Evolutionary conservation across 306 rosid genomes (phyloP).

Genomic region (Cucumis hystrix): DNA sequence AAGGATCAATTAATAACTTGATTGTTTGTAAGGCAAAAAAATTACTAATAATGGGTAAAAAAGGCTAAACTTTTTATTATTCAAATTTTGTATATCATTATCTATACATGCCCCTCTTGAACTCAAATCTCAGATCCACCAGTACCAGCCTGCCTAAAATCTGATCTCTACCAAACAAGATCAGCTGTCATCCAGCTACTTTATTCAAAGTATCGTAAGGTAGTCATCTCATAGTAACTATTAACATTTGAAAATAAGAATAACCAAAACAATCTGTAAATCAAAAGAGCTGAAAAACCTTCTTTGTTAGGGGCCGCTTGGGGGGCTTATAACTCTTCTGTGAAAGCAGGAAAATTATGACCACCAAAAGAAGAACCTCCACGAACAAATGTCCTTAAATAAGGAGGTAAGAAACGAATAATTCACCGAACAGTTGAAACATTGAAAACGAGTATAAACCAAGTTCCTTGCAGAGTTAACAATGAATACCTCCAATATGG

Average conservation of each 20-base stretch:
- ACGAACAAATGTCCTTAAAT: slow-evolving; percentile 76
- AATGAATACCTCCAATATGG: slow-evolving; percentile 58
- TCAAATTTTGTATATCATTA: not conserved
- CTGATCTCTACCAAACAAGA: not conserved
- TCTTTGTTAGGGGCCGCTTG: slow-evolving; percentile 68
- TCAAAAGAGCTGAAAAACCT: slow-evolving; percentile 26
- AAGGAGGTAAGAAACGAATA: not conserved
- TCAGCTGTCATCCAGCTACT: not conserved
- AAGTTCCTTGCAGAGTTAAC: not conserved
- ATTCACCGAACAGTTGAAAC: not conserved
- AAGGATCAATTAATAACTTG: not conserved
- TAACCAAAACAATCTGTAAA: not conserved
- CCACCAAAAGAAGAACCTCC: slow-evolving; percentile 68
- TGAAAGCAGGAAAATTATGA: slow-evolving; percentile 74
- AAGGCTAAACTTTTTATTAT: not conserved
- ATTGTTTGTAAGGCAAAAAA: not conserved
- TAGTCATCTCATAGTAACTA: not conserved
- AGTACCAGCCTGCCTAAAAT: not conserved
- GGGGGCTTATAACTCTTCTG: slow-evolving; percentile 98
- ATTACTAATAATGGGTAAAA: not conserved
- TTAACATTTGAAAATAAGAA: not conserved
- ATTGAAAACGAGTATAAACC: not conserved
- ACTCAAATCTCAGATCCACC: not conserved
- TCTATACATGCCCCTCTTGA: not conserved
- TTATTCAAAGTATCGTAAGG: not conserved